Conservation (phyloP, 768 basidiomycete species). For the Exsudoporus frostii region DNA sequence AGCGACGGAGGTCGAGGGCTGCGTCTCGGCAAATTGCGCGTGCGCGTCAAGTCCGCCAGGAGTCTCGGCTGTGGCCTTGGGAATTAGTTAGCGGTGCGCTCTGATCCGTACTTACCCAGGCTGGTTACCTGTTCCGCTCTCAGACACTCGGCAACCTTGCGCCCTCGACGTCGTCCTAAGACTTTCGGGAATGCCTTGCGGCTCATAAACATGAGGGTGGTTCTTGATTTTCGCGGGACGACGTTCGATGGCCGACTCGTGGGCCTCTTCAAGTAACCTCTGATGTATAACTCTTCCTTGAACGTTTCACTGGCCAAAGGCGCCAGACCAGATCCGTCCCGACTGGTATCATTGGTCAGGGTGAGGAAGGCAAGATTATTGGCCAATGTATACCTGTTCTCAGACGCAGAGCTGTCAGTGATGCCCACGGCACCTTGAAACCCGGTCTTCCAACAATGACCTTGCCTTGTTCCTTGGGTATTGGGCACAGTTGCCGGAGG, state of each 20-base stretch:
- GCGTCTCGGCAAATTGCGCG: slow-evolving; percentile 1
- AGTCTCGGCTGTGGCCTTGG: slow-evolving; percentile 2
- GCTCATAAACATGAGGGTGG: neutral
- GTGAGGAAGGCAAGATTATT: neutral
- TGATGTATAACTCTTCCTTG: slow-evolving; percentile 27
- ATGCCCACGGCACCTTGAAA: neutral
- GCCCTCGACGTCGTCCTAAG: slow-evolving; percentile 22
- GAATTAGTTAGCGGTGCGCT: neutral
- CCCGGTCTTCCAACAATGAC: neutral
- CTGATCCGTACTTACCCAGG: neutral
- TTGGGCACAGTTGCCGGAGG: neutral
- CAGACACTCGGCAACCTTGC: slow-evolving; percentile 12
- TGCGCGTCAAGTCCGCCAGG: neutral
- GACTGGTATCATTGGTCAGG: slow-evolving; percentile 9
- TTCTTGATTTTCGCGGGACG: neutral
- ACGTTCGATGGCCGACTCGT: slow-evolving; percentile 4
- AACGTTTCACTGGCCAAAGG: slow-evolving; percentile 29
- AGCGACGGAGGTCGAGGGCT: slow-evolving; percentile 5
- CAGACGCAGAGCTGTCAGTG: neutral
- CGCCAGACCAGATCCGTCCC: slow-evolving; percentile 6
- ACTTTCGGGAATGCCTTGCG: slow-evolving; percentile 8
- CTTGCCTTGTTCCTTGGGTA: neutral
- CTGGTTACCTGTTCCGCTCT: slow-evolving; percentile 13
- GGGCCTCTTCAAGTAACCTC: slow-evolving; percentile 27
- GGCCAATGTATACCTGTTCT: slow-evolving; percentile 12